phyloP scores from a whole-genome alignment of 106 monocot species.

The Phalaenopsis aphrodite region DNA sequence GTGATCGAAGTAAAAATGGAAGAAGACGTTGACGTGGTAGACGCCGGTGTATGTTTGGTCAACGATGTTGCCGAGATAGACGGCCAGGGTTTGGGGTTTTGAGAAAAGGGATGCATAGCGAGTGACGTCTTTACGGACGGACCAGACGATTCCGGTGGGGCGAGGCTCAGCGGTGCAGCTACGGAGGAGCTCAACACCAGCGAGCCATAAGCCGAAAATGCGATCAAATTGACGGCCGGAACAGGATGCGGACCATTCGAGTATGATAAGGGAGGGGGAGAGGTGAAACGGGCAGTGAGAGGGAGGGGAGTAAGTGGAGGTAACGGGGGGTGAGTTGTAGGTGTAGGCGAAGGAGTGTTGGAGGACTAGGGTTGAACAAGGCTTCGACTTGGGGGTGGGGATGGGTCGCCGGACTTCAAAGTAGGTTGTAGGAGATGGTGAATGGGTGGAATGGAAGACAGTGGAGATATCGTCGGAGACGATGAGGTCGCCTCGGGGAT shows the following conservation, averaged over 20 bases:
- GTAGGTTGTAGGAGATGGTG: slow-evolving; percentile 16
- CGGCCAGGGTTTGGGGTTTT: slow-evolving; percentile 31
- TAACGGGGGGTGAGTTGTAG: slow-evolving; percentile 46
- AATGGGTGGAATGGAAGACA: neutral
- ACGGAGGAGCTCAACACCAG: slow-evolving; percentile 51
- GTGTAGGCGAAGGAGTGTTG: slow-evolving; percentile 59
- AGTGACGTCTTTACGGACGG: slow-evolving; percentile 53
- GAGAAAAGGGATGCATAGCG: slow-evolving; percentile 38
- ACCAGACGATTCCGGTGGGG: slow-evolving; percentile 46
- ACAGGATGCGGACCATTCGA: slow-evolving; percentile 56
- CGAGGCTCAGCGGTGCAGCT: slow-evolving; percentile 58
- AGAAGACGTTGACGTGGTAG: slow-evolving; percentile 20
- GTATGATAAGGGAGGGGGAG: slow-evolving; percentile 36
- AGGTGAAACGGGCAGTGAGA: slow-evolving; percentile 4
- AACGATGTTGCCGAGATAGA: slow-evolving; percentile 43
- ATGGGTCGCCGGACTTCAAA: slow-evolving; percentile 10
- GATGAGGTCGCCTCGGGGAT: slow-evolving; percentile 6
- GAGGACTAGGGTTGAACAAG: slow-evolving; percentile 42
- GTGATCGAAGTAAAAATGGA: slow-evolving; percentile 15
- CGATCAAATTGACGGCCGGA: slow-evolving; percentile 63
- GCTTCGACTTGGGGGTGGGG: slow-evolving; percentile 2
- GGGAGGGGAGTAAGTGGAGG: slow-evolving; percentile 36
- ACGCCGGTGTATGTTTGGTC: slow-evolving; percentile 22
- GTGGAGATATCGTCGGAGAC: neutral
- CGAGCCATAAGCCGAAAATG: slow-evolving; percentile 55